Conservation (phyloP, 495 filamentous ascomycete genomes). For the Xylaria sp. region DNA sequence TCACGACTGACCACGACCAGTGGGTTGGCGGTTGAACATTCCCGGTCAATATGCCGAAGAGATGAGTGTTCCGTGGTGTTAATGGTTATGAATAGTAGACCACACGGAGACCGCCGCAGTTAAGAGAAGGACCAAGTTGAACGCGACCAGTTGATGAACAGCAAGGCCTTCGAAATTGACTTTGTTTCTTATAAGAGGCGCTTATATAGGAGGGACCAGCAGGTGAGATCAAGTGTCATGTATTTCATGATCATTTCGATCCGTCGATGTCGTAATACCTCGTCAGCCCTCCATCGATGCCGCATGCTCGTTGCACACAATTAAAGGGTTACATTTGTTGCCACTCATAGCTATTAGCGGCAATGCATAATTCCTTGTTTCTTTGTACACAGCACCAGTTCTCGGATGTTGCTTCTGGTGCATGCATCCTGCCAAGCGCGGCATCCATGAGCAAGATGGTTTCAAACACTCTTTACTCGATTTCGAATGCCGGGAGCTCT, state of each 20-base stretch:
- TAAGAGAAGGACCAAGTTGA: not conserved
- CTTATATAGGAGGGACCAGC: constrained; percentile 2
- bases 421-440: not conserved
- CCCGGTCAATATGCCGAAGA: not conserved
- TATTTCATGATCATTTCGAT: constrained; percentile 23
- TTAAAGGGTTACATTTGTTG: not conserved
- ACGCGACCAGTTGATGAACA: not conserved
- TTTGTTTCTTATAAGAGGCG: not conserved
- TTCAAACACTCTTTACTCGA: not conserved
- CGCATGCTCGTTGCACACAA: not conserved
- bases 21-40: not conserved
- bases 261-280: constrained; percentile 27
- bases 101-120: not conserved
- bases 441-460: not conserved
- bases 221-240: constrained; percentile 14
- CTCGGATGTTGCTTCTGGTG: not conserved
- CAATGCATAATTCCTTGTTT: constrained; percentile 19
- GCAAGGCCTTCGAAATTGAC: constrained; percentile 2
- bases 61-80: not conserved
- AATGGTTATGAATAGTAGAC: not conserved
- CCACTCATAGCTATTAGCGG: not conserved
- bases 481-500: not conserved
- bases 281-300: constrained; percentile 12
- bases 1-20: not conserved
- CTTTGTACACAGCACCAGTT: constrained; percentile 5